Evolutionary conservation across 768 basidiomycete genomes (phyloP).

Genomic region (Sporobolomyces pararoseus): DNA sequence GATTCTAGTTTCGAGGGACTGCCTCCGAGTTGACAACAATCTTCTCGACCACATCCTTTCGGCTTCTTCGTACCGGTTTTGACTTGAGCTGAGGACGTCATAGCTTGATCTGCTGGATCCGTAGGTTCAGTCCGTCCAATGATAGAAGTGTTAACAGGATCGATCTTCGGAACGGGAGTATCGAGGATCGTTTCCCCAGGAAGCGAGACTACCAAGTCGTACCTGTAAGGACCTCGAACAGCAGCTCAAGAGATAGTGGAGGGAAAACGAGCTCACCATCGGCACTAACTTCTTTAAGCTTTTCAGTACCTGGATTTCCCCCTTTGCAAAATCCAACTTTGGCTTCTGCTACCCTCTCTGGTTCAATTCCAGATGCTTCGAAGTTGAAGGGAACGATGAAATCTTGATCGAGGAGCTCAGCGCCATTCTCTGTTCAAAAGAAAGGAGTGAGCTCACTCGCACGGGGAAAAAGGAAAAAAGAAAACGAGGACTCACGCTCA

Average conservation of each 20-base stretch:
- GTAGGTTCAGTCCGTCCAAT: constrained; percentile 22
- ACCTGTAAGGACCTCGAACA: background rate
- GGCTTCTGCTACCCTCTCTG: background rate
- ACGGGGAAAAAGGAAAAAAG: background rate
- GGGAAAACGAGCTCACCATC: constrained; percentile 1
- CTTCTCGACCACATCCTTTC: constrained; percentile 42
- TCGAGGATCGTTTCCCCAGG: constrained; percentile 16
- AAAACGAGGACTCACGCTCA: background rate
- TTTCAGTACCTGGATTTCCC: background rate
- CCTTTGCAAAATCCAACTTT: constrained; percentile 13
- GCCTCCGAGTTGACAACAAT: constrained; percentile 43
- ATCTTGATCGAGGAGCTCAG: constrained; percentile 10
- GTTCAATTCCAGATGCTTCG: background rate
- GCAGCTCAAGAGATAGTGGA: background rate
- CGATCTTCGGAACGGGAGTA: constrained; percentile 10
- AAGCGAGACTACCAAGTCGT: constrained; percentile 14
- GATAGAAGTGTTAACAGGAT: background rate
- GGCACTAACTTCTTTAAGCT: constrained; percentile 6
- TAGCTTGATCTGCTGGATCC: constrained; percentile 9
- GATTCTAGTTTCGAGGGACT: background rate
- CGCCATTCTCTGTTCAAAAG: background rate
- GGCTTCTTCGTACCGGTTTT: background rate
- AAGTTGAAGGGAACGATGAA: constrained; percentile 41
- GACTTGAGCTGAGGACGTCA: constrained; percentile 24
- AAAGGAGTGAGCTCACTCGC: background rate